phyloP scores from a whole-genome alignment of 78 protist species.

The Dictyostelium intermedium region DNA sequence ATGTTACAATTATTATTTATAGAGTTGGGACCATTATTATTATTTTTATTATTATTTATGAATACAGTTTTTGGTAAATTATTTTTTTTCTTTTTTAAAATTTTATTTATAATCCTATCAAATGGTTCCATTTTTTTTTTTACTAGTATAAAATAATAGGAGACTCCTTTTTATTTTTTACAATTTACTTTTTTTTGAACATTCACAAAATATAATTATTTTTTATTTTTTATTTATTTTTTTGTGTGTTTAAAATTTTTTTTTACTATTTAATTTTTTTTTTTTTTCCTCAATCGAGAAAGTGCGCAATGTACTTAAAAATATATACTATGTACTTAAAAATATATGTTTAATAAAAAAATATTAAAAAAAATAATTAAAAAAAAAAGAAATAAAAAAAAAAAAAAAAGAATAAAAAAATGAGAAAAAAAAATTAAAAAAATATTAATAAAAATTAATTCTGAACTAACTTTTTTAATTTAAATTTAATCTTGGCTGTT shows the following conservation, averaged over 20 bases:
- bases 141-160: neutral
- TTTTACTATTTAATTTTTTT: no score
- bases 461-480: neutral
- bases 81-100: neutral
- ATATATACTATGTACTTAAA: no score
- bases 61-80: neutral
- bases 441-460: no score
- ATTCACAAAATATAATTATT: no score
- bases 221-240: no score
- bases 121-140: neutral
- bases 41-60: neutral
- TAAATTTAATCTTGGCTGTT: neutral
- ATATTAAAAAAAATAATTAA: no score
- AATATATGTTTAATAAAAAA: no score
- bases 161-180: neutral
- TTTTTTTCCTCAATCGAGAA: neutral
- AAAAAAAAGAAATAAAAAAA: no score
- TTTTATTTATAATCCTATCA: neutral
- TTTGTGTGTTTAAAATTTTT: neutral
- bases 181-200: neutral
- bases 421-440: neutral
- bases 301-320: no score
- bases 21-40: no score
- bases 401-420: no score
- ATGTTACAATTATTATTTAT: neutral